Percentiles rank a stretch among this genome's conserved stretches.
Conservation (phyloP, 805 yeast genomes). For the Debaryomyces tyrocola region DNA sequence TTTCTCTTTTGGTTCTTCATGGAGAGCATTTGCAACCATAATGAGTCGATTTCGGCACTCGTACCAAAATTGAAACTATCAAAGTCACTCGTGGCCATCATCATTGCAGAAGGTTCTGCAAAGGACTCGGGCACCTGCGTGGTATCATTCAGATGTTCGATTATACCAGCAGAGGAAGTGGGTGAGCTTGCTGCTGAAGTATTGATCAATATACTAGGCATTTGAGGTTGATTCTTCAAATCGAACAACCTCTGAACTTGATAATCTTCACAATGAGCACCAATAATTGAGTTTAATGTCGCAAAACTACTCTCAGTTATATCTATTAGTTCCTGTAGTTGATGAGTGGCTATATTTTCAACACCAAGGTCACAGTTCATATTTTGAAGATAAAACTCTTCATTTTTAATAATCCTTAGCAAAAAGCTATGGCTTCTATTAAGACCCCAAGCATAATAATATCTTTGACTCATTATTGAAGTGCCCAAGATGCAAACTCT, state of each 20-base stretch:
- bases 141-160: neutral
- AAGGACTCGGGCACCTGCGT: neutral
- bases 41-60: conserved; percentile 24
- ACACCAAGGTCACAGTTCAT: conserved; percentile 54
- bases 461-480: conserved; percentile 32
- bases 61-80: conserved; percentile 13
- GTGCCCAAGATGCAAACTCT: conserved; percentile 30
- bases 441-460: conserved; percentile 41
- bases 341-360: conserved; percentile 48
- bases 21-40: conserved; percentile 29
- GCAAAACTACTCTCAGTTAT: neutral
- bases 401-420: conserved; percentile 25
- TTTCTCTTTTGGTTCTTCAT: conserved; percentile 11
- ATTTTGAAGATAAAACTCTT: conserved; percentile 29
- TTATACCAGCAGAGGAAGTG: too few species aligned
- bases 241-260: neutral
- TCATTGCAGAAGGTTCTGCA: neutral
- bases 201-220: conserved; percentile 1
- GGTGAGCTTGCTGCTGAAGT: neutral
- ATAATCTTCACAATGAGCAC: neutral
- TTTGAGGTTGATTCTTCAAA: neutral
- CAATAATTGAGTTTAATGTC: neutral
- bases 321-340: neutral
- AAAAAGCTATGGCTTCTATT: conserved; percentile 32
- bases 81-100: conserved; percentile 9